phyloP scores from a whole-genome alignment of 2,329 filamentous ascomycete genomes.

The Fusarium cicatricum region DNA sequence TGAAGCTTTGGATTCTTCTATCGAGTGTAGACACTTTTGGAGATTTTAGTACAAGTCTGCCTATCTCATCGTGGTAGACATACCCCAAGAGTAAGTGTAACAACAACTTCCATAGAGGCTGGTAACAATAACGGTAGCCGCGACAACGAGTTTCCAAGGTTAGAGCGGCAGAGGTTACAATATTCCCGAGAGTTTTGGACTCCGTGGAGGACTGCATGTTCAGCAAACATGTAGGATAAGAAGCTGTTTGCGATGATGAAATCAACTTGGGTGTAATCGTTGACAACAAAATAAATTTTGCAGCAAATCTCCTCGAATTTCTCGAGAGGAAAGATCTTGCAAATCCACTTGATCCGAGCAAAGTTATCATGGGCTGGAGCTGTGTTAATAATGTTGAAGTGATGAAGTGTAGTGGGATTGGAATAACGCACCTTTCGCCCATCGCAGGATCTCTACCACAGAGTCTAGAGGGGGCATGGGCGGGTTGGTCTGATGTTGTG shows the following conservation, averaged over 20 bases:
- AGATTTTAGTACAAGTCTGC: neutral
- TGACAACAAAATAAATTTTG: constrained; percentile 49
- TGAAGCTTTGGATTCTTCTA: constrained; percentile 45
- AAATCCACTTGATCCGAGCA: constrained; percentile 37
- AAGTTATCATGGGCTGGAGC: constrained; percentile 38
- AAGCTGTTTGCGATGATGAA: constrained; percentile 49
- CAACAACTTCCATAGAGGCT: constrained; percentile 45
- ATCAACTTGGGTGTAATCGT: constrained; percentile 45
- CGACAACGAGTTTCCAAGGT: constrained; percentile 38
- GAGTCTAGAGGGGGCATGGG: constrained; percentile 43
- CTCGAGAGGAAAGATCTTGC: constrained; percentile 44
- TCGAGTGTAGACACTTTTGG: constrained; percentile 43
- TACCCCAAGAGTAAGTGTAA: constrained; percentile 48
- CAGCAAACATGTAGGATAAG: constrained; percentile 47
- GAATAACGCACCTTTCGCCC: constrained; percentile 43
- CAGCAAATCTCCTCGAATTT: constrained; percentile 44
- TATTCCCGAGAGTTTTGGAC: constrained; percentile 34
- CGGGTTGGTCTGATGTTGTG: neutral
- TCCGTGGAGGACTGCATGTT: constrained; percentile 41
- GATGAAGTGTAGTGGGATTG: rapidly evolving
- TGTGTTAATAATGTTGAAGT: constrained; percentile 10
- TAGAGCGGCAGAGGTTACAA: constrained; percentile 39
- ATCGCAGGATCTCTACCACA: constrained; percentile 41
- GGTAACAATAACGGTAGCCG: constrained; percentile 45
- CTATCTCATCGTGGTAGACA: neutral